Percentiles rank a stretch among this genome's conserved stretches.
phyloP scores from a whole-genome alignment of 352 stramenopile species.

The Phytophthora lateralis region DNA sequence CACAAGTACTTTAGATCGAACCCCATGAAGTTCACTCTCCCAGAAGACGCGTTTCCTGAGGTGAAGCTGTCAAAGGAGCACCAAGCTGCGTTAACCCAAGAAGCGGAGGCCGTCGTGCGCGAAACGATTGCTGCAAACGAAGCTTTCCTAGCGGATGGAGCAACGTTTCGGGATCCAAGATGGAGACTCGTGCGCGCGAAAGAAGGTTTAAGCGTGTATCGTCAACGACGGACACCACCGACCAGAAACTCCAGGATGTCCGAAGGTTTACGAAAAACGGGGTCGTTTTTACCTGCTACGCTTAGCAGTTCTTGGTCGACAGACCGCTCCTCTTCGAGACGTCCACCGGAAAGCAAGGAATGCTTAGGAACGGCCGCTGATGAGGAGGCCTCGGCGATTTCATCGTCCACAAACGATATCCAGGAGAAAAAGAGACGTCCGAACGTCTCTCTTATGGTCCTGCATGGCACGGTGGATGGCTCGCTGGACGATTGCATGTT shows the following conservation, averaged over 20 bases:
- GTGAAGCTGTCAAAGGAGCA: constrained; percentile 36
- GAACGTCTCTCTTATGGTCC: constrained; percentile 41
- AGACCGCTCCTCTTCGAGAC: constrained; percentile 9
- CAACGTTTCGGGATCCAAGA: constrained; percentile 29
- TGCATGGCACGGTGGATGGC: constrained; percentile 44
- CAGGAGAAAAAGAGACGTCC: constrained; percentile 31
- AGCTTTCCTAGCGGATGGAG: constrained; percentile 34
- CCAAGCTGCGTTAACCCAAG: constrained; percentile 32
- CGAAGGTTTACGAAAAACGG: background rate
- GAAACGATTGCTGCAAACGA: constrained; percentile 51
- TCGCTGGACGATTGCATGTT: constrained; percentile 53
- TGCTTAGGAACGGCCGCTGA: background rate
- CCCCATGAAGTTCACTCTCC: constrained; percentile 54
- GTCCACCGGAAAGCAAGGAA: background rate
- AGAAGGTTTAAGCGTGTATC: constrained; percentile 41
- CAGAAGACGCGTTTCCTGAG: constrained; percentile 38
- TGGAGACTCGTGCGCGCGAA: constrained; percentile 50
- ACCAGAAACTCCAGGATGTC: background rate
- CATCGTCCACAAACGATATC: background rate
- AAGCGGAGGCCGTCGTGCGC: constrained; percentile 45
- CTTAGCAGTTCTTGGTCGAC: constrained; percentile 4
- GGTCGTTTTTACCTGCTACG: background rate
- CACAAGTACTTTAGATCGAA: background rate
- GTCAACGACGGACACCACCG: constrained; percentile 14
- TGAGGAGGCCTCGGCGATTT: background rate